These are phyloP conservation scores for Myrica gale DNA, from an alignment of 306 rosid genomes.

Conservation along the genomic window DNA sequence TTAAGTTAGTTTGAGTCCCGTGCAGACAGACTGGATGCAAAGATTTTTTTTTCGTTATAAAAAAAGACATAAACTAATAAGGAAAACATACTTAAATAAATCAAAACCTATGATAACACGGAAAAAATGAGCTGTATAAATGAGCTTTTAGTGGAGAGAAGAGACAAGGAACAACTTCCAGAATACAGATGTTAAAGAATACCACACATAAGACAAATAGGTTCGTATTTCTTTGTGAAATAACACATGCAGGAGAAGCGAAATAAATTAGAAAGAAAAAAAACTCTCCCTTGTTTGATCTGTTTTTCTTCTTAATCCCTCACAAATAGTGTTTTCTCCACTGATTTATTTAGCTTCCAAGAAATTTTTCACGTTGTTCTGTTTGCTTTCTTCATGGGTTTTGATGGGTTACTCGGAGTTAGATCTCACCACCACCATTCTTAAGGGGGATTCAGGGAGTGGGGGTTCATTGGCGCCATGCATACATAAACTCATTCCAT, in stretches of 20 bases:
- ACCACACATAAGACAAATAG: too few species aligned
- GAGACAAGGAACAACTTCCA: background rate
- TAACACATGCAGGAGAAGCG: background rate
- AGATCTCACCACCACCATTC: background rate
- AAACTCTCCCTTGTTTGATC: background rate
- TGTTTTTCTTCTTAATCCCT: too few species aligned
- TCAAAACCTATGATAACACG: too few species aligned
- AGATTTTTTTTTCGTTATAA: too few species aligned
- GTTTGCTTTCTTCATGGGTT: constrained; percentile 20
- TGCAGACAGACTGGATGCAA: too few species aligned
- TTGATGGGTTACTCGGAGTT: constrained; percentile 6
- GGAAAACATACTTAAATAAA: too few species aligned
- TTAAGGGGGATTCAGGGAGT: background rate
- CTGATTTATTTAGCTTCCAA: constrained; percentile 17
- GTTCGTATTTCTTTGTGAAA: too few species aligned
- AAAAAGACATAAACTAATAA: too few species aligned
- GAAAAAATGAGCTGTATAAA: background rate
- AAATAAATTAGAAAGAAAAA: background rate
- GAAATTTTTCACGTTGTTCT: constrained; percentile 8
- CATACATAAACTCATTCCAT: constrained; percentile 53
- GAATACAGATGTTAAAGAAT: too few species aligned
- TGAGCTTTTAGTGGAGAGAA: background rate
- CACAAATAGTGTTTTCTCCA: too few species aligned
- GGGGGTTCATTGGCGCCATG: constrained; percentile 32
- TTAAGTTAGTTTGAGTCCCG: too few species aligned